Evolutionary conservation across 164 flowering plant genomes (phyloP).

Genomic region (Chimonanthus salicifolius): DNA sequence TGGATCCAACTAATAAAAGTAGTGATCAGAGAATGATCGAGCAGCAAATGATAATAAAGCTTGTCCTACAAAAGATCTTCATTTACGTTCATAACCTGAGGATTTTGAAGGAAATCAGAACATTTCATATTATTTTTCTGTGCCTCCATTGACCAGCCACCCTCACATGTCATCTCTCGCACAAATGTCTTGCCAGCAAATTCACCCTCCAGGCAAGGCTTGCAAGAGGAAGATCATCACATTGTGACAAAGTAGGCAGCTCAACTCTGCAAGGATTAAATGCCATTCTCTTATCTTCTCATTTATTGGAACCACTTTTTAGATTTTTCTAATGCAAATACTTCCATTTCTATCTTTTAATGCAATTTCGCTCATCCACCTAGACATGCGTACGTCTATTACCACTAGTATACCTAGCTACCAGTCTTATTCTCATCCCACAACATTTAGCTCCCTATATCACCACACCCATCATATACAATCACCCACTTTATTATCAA

Average conservation of each 20-base stretch:
- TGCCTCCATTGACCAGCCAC: slow-evolving; percentile 55
- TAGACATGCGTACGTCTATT: too few relatives aligned
- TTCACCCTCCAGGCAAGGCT: slow-evolving; percentile 63
- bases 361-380: too few relatives aligned
- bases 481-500: too few relatives aligned
- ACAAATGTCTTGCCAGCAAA: slow-evolving; percentile 60
- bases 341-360: too few relatives aligned
- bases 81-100: slow-evolving; percentile 43
- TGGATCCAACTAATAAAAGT: background rate
- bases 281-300: too few relatives aligned
- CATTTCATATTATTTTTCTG: slow-evolving; percentile 72
- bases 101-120: slow-evolving; percentile 65
- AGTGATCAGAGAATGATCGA: background rate
- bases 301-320: too few relatives aligned
- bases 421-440: too few relatives aligned
- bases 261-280: slow-evolving; percentile 46
- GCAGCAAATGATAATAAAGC: background rate
- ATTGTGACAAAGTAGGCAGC: slow-evolving; percentile 63
- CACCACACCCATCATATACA: too few relatives aligned
- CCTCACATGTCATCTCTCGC: slow-evolving; percentile 49
- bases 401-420: too few relatives aligned
- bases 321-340: too few relatives aligned
- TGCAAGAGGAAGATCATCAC: slow-evolving; percentile 74
- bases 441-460: too few relatives aligned
- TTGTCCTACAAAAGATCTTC: background rate